phyloP scores from a whole-genome alignment of 1,284 basidiomycete genomes.

The Ustilago sp. region DNA sequence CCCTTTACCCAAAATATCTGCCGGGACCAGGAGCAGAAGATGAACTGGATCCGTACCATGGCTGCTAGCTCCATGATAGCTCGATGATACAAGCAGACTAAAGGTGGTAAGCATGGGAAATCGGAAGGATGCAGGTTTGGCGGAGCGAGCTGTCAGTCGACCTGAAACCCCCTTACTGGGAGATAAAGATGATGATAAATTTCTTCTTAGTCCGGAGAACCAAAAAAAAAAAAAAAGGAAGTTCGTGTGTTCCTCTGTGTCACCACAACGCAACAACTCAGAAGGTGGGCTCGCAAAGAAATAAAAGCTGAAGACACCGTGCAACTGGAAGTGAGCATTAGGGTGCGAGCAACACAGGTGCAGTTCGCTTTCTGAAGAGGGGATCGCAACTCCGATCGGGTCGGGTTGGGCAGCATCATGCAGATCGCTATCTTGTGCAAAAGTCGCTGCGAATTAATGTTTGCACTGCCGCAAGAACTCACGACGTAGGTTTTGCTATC shows the following conservation, averaged over 20 bases:
- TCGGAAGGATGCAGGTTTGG: not conserved
- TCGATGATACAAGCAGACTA: not conserved
- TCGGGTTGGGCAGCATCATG: conserved; percentile 4
- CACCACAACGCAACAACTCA: too few species aligned
- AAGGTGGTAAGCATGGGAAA: conserved; percentile 9
- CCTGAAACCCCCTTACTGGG: too few species aligned
- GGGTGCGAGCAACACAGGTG: conserved; percentile 1
- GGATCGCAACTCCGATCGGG: conserved; percentile 24
- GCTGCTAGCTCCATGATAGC: conserved; percentile 3
- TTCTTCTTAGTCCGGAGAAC: too few species aligned
- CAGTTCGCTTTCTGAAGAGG: not conserved
- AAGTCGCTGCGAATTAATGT: conserved; percentile 19
- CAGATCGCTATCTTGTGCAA: conserved; percentile 1
- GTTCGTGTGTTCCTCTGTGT: too few species aligned
- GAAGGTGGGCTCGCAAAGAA: not conserved
- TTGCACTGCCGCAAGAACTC: not conserved
- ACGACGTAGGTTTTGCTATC: not conserved
- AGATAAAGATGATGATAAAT: too few species aligned
- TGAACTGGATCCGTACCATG: not conserved
- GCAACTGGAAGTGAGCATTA: not conserved
- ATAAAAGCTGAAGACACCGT: not conserved
- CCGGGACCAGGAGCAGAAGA: not conserved
- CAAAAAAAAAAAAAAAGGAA: too few species aligned
- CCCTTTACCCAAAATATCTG: conserved; percentile 6
- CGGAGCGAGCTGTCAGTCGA: conserved; percentile 7